These are phyloP conservation scores for Raphanus raphanistrum DNA, from an alignment of 345 rosid genomes.

Conservation along the genomic window DNA sequence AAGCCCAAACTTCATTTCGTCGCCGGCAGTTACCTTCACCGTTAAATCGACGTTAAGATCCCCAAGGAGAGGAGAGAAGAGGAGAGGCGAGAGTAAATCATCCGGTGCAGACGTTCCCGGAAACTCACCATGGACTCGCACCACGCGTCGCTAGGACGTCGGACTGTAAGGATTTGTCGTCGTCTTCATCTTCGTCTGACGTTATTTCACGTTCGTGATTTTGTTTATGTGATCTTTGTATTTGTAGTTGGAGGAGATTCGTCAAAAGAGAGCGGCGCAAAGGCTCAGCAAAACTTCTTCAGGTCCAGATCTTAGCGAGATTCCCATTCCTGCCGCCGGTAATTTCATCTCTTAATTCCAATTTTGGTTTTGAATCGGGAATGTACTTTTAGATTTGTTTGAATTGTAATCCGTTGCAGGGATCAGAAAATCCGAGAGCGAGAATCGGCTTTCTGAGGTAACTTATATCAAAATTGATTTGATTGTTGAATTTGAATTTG, in stretches of 20 bases:
- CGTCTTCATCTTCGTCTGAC: background rate
- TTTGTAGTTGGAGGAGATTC: conserved; percentile 85
- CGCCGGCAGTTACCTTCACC: conserved; percentile 30
- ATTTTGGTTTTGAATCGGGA: background rate
- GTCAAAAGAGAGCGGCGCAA: conserved; percentile 91
- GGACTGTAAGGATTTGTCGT: conserved; percentile 59
- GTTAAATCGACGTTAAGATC: conserved; percentile 3
- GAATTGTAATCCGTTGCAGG: conserved; percentile 39
- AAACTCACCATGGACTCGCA: conserved; percentile 55
- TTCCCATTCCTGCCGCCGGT: conserved; percentile 53
- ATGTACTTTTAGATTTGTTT: background rate
- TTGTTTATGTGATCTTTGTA: background rate
- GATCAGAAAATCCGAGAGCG: conserved; percentile 81
- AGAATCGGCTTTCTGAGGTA: conserved; percentile 81
- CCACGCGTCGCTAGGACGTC: conserved; percentile 91
- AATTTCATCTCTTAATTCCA: conserved; percentile 29
- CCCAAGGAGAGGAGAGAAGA: background rate
- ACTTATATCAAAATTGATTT: background rate
- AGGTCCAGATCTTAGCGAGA: conserved; percentile 74
- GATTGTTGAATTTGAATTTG: conserved; percentile 1
- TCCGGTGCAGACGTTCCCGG: background rate
- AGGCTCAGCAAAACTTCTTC: conserved; percentile 74
- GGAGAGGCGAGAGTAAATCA: background rate
- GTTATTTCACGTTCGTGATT: background rate
- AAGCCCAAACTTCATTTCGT: conserved; percentile 17